phyloP scores from a whole-genome alignment of 192 early-diverging fungal species.

The Polychytrium aggregatum region DNA sequence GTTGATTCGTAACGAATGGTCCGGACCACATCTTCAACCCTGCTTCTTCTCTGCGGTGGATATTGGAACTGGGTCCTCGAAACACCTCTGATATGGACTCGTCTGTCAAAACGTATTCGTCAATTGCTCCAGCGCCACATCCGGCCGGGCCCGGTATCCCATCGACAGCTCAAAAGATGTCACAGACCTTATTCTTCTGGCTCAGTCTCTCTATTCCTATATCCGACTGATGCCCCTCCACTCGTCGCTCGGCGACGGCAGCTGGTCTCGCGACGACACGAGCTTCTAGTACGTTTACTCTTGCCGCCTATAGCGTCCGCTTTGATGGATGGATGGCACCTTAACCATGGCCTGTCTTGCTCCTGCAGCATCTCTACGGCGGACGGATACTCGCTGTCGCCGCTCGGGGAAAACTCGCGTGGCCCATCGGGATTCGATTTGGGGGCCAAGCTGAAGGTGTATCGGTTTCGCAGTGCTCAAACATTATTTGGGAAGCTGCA shows the following conservation, averaged over 20 bases:
- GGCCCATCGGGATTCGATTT: conserved; percentile 13
- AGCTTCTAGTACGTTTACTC: conserved; percentile 1
- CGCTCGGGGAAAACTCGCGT: conserved; percentile 2
- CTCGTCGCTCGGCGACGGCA: conserved; percentile 16
- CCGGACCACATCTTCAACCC: not conserved
- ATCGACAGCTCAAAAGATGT: too few relatives aligned
- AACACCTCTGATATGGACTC: not conserved
- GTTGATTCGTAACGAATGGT: too few relatives aligned
- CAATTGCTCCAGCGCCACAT: not conserved
- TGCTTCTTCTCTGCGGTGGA: not conserved
- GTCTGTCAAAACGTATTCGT: not conserved
- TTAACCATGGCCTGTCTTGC: too few relatives aligned
- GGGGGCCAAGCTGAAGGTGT: conserved; percentile 27
- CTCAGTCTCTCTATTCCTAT: conserved; percentile 40
- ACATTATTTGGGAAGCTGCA: conserved; percentile 18
- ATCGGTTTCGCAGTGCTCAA: conserved; percentile 25
- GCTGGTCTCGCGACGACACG: too few relatives aligned
- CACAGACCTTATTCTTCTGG: conserved; percentile 32
- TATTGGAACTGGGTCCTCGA: not conserved
- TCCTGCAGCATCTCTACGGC: conserved; percentile 21
- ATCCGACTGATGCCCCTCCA: conserved; percentile 36
- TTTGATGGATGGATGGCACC: too few relatives aligned
- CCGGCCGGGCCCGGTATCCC: not conserved
- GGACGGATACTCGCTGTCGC: conserved; percentile 22
- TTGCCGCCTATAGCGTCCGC: conserved; percentile 2